Evolutionary conservation across 345 rosid genomes (phyloP), one percentile per base, ranked within the genome.

Genomic region (Linum usitatissimum): DNA sequence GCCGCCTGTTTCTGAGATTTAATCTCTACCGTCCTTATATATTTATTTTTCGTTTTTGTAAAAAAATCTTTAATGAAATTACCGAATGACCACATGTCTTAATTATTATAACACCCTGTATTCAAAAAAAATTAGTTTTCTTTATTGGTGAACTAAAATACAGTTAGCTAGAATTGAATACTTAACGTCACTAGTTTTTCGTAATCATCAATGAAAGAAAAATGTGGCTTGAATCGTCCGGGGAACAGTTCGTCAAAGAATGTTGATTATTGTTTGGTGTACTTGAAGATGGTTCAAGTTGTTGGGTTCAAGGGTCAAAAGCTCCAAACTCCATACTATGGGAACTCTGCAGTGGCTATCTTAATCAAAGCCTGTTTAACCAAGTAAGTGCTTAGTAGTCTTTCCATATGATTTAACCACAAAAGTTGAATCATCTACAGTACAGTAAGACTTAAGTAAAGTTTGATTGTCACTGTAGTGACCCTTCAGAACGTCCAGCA

Each of bases 311-410:
- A n/a, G 63, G 70, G 66, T 31, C 59, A 48, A 28, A 71, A 57
- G 64, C 75, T 71, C 53, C 45, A 66, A 53, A 66, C 66, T 62
- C 75, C 75, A 8, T 56, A 57, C 30, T 55, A 9, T 36, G 28
- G 66, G 31, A 66, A 71, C 61, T 66, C 70, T 61, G 49, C 63
- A 5, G 66, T 71, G 45, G 75, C 75, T 66, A 42, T 13, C 49
- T 8, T 42, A 42, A 42, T 70, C 39, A 34, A 60, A 5, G 23
- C 31, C 39, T 70, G 73, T 57, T 42, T 62, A 59, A 60, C 67
- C 65, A 5, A 49, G 66, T 30, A 68, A 72, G 81, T 74, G 54
- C 5, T 4, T 34, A 21, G 6, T 23, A n/a, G 2, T 20, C 7
- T 60, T n/a, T 55, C 21, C 59, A 55, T 18, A 20, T 55, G 10